A percentile compares a stretch with the other conserved stretches of the same genome.
Evolutionary conservation across 176 grass and related monocot genomes (phyloP).

Genomic region (maize (Zea mays)): Zm-B73-REFERENCE-NAM-5.0 NC_050104.1:85691501-85692000

Average conservation of each 20-base stretch:
- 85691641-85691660: slow-evolving; percentile 39
- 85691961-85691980: not conserved
- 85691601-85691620: not conserved
- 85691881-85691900: slow-evolving; percentile 5
- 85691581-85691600: not conserved
- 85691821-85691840: slow-evolving; percentile 26
- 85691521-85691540: not conserved
- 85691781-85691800: not conserved
- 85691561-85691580: slow-evolving; percentile 22
- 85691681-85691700: not conserved
- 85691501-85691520: not conserved
- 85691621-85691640: slow-evolving; percentile 12
- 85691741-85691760: slow-evolving; percentile 30
- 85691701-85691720: slow-evolving; percentile 43
- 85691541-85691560: slow-evolving; percentile 34
- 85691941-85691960: not conserved
- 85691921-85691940: slow-evolving; percentile 19
- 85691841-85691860: slow-evolving; percentile 26
- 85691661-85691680: slow-evolving; percentile 10
- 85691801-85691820: not conserved
- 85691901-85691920: not conserved
- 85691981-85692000: not conserved
- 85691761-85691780: not conserved
- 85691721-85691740: not conserved
- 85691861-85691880: slow-evolving; percentile 12